Percentiles rank a stretch among this genome's conserved stretches.
These are phyloP conservation scores for Syzygium syzygioides DNA, from an alignment of 441 rosid species.

Conservation along the genomic window DNA sequence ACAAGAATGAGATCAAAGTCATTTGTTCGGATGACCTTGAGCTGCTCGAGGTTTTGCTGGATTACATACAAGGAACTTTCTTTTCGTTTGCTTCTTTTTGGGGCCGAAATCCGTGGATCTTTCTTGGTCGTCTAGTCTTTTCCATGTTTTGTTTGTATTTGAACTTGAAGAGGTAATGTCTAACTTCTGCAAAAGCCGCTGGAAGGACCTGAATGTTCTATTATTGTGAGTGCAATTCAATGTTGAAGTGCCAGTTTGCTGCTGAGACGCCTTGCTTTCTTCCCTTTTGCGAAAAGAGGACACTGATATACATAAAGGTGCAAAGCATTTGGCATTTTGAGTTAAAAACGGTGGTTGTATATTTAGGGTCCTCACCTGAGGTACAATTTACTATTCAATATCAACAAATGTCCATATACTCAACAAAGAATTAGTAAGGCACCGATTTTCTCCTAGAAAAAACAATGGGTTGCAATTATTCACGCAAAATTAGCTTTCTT, in stretches of 20 bases:
- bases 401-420: neutral
- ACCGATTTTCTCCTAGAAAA: neutral
- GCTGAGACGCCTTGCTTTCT: neutral
- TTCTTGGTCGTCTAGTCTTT: neutral
- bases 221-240: neutral
- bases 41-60: neutral
- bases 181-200: neutral
- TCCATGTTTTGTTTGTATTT: neutral
- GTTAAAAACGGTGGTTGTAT: neutral
- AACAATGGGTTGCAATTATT: neutral
- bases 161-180: neutral
- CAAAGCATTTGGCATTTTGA: neutral
- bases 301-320: accelerated
- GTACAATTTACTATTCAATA: neutral
- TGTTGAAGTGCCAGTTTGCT: neutral
- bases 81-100: neutral
- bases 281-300: neutral
- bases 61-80: neutral
- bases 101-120: neutral
- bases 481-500: neutral
- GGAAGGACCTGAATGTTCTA: neutral
- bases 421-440: neutral
- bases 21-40: neutral
- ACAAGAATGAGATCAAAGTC: neutral
- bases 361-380: neutral